Base-by-base conservation (phyloP, 176 grass and related monocot species). In the Eleusine coracana region DNA sequence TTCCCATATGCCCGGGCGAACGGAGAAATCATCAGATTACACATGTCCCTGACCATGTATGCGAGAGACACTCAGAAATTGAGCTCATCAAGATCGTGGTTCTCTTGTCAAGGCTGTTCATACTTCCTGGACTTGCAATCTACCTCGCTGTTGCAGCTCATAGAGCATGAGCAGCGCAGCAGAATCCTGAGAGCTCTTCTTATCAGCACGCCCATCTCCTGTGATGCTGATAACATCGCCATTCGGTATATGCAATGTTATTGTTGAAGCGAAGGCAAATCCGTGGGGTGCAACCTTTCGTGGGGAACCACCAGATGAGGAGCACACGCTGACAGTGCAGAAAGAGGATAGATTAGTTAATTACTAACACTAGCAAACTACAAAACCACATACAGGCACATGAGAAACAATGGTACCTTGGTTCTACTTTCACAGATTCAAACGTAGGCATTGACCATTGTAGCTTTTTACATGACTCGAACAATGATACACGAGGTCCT, bases 381-480 rank as follows among this genome's bases (percentile, higher is more conserved):
- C 21, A 39, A 60, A 29, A 4, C 60, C 3, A 16, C 9, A 20
- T 17, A 39, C 52, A 66, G 3, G 54, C 23, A 10, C 62, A 78
- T 78, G 39, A 73, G 34, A 84, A 68, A 66, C 48, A 72, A 40
- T 51, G 17, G 31, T 88, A 98, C 92, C 90, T 90, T 86, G 81
- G 74, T 44, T 81, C 85, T 48, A 87, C 59, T 84, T 91, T 75
- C 40, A 14, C 71, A 49, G 70, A 86, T 62, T 95, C 87, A 83
- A 92, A 92, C 5, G 23, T 92, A 85, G 96, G 96, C 83, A 87
- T 84, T 68, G 91, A 83, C 96, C 92, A 98, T n/a, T 93, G 86
- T 40, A 71, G 81, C 58, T 85, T 98, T 93, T 85, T 90, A 69
- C 96, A 95, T 1, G 91, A 72, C 66, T 95, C 88, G 68, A 86